Evolutionary conservation across 164 flowering plant genomes (phyloP), one percentile per base, ranked within the genome.

Genomic region (Vitis rotundifolia): DNA sequence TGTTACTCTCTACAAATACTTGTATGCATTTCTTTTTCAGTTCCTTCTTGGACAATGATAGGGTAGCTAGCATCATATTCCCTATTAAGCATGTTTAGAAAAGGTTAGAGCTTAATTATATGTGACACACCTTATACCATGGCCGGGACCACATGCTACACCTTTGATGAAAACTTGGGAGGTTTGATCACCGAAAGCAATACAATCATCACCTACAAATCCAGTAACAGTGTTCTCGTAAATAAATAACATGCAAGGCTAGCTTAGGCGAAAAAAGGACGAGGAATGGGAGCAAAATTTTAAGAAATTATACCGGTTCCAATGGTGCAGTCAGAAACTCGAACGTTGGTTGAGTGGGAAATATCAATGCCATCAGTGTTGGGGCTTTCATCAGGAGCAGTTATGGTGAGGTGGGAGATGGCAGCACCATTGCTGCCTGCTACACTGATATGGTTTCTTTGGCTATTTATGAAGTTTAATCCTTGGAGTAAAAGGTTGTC

Each of bases 301-400:
- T 26, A 37, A 64, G 28, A 53, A 26, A 54, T 11, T 3, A 3
- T 69, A 73, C 83, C 83, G 8, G 83, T 73, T 65, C 49, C 74
- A 22, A 80, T 77, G 9, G 0, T 14, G 49, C 49, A 49, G 51
- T 67, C 2, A 2, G 5, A 55, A 9, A 80, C 58, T 1, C 49
- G 18, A 28, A 80, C 54, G 8, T 59, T 13, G 9, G 19, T 49
- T 0, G 80, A 75, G n/a, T 48, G 2, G 14, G 60, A 1, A 1
- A 80, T 59, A 29, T 80, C 66, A 47, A 80, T 77, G 12, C 83
- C 83, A 67, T 80, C 83, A 4, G 83, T 80, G 72, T 80, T 80
- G 37, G 83, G 80, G 63, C 80, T 76, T 0, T 6, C 2, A 5
- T 29, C 68, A 0, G 82, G 82, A 0, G 82, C 76, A 4, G 28